Base-by-base conservation (phyloP, 2,329 filamentous ascomycete species). In the Xylariomycetidae sp. region DNA sequence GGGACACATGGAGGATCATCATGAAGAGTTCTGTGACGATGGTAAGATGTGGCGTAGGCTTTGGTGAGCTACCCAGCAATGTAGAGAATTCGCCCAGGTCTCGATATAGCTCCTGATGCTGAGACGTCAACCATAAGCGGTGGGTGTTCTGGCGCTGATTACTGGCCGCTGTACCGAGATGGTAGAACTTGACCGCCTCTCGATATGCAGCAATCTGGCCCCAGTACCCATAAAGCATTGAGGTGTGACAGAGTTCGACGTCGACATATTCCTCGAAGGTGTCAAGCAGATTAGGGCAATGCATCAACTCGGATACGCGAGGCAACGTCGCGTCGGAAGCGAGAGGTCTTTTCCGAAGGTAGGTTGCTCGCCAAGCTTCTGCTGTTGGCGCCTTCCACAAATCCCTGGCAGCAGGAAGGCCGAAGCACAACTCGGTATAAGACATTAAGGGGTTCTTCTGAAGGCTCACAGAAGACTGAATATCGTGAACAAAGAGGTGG, bases 201-300 rank as follows among this genome's bases (percentile, higher is more conserved):
- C 54, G 49, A 19, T 57, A 56, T 18, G 51, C 48, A 6, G 44
- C 38, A n/a, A 58, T 52, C 27, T 56, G 52, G 10, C 50, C 50
- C 52, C 52, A 54, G 32, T 49, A 57, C n/a, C 51, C 51, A 29
- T 56, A 46, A 0, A 57, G 41, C 1, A 55, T 17, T 7, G 48
- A 45, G 18, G 41, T 43, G 28, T 56, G 46, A 39, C 51, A 56
- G 13, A 58, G 44, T 31, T 58, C 54, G 15, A 51, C 37, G 28
- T 58, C 54, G n/a, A 53, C 46, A 14, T 42, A 40, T 15, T 49
- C 44, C 23, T 41, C 40, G 5, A 44, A 41, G 5, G 37, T 35
- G 23, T 52, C 47, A 9, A 51, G 43, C 9, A 39, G 24, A 8
- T 39, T 36, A 10, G 44, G 40, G 25, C 37, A 43, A 16, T 48